phyloP scores from a whole-genome alignment of 495 filamentous ascomycete species.

The Hyaloscypha variabilis region DNA sequence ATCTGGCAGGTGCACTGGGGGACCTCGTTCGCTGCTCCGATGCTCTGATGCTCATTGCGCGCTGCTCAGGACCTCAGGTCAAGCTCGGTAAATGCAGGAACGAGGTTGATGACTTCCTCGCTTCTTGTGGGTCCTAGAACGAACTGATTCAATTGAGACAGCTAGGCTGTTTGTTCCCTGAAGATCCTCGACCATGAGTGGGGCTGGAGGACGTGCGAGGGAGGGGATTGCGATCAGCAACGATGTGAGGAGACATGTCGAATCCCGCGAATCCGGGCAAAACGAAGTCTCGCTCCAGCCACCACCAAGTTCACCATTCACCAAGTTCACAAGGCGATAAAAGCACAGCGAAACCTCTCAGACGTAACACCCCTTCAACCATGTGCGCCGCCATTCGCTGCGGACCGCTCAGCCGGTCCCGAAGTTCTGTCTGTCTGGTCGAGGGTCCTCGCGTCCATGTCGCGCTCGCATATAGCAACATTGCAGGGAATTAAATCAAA shows the following conservation, averaged over 20 bases:
- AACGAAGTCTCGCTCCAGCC: neutral
- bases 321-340: neutral
- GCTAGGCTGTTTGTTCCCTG: neutral
- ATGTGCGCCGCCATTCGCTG: neutral
- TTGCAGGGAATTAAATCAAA: no score
- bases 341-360: neutral
- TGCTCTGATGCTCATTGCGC: no score
- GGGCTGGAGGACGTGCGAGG: slow-evolving; percentile 3
- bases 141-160: slow-evolving; percentile 1
- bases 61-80: neutral
- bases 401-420: neutral
- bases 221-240: neutral
- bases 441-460: no score
- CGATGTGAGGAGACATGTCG: neutral
- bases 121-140: neutral
- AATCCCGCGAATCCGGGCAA: neutral
- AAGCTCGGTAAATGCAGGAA: neutral
- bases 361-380: neutral
- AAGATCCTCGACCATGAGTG: neutral
- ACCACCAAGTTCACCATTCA: neutral
- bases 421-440: neutral
- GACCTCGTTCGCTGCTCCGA: no score
- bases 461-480: no score
- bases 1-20: neutral
- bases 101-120: neutral